phyloP scores from a whole-genome alignment of 164 flowering plant genomes.

The Tetrastigma voinierianum region DNA sequence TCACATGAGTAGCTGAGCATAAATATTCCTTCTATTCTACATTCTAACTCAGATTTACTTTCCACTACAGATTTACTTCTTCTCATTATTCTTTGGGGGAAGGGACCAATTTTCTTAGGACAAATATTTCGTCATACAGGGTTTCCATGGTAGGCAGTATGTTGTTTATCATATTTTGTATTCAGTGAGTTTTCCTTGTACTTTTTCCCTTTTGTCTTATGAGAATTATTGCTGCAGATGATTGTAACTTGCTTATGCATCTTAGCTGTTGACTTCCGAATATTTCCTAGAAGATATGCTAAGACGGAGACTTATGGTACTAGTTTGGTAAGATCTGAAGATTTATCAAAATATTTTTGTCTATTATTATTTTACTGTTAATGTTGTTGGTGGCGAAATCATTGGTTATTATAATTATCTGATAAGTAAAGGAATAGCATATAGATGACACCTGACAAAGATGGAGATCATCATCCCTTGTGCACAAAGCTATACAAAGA shows the following conservation, averaged over 20 bases:
- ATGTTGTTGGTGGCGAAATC: background rate
- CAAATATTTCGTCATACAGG: slow-evolving; percentile 66
- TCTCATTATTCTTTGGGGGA: slow-evolving; percentile 19
- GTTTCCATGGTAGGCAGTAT: slow-evolving; percentile 54
- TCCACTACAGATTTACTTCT: slow-evolving; percentile 40
- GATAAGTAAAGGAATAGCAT: background rate
- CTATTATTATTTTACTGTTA: background rate
- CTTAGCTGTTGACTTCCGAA: slow-evolving; percentile 89
- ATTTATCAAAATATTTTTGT: background rate
- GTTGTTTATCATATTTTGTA: slow-evolving; percentile 5
- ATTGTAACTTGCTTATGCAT: slow-evolving; percentile 78
- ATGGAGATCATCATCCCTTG: too few relatives aligned
- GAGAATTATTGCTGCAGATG: slow-evolving; percentile 59
- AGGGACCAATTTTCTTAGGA: slow-evolving; percentile 37
- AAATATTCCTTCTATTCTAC: background rate
- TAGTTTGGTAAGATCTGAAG: slow-evolving; percentile 59
- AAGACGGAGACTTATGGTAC: slow-evolving; percentile 94
- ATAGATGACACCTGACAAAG: background rate
- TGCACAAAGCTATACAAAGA: too few relatives aligned
- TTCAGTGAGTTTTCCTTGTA: background rate
- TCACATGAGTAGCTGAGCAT: slow-evolving; percentile 1
- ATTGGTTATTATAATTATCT: background rate
- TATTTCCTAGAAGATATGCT: slow-evolving; percentile 90
- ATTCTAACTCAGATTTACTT: slow-evolving; percentile 4
- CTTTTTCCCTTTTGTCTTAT: slow-evolving; percentile 6